Conservation (phyloP, 169 alveolate genomes). For the Cryptosporidium sp. region DNA sequence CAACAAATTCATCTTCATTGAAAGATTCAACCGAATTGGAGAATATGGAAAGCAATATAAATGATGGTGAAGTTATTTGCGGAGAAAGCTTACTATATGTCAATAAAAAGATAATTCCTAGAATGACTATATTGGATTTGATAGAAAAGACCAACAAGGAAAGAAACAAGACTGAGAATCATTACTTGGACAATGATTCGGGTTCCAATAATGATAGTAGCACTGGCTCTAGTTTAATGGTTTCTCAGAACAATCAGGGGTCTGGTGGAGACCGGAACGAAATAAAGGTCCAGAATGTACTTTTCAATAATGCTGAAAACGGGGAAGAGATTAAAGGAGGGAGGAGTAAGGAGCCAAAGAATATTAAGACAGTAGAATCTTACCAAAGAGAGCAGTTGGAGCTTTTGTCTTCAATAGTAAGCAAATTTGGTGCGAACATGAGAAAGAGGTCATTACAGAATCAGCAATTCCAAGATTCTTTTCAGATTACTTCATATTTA, state of each 20-base stretch:
- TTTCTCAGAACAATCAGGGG: background rate
- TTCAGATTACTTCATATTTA: conserved; percentile 65
- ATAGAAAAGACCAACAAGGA: background rate
- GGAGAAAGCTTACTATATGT: background rate
- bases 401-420: conserved; percentile 49
- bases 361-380: background rate
- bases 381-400: conserved; percentile 51
- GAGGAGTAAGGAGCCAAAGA: background rate
- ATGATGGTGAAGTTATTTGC: background rate
- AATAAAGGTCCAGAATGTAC: background rate
- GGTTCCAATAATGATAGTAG: background rate
- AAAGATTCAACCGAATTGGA: background rate
- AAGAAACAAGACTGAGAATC: background rate
- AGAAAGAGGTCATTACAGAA: conserved; percentile 65
- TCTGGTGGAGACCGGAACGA: background rate
- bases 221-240: background rate
- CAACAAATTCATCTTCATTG: background rate
- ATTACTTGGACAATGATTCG: background rate
- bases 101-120: background rate
- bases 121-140: conserved; percentile 17
- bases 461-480: conserved; percentile 71
- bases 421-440: conserved; percentile 71
- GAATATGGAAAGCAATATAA: background rate
- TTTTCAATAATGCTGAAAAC: background rate
- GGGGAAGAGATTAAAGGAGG: background rate